These are phyloP conservation scores for Delonix regia DNA, from an alignment of 306 rosid genomes.

Conservation along the genomic window DNA sequence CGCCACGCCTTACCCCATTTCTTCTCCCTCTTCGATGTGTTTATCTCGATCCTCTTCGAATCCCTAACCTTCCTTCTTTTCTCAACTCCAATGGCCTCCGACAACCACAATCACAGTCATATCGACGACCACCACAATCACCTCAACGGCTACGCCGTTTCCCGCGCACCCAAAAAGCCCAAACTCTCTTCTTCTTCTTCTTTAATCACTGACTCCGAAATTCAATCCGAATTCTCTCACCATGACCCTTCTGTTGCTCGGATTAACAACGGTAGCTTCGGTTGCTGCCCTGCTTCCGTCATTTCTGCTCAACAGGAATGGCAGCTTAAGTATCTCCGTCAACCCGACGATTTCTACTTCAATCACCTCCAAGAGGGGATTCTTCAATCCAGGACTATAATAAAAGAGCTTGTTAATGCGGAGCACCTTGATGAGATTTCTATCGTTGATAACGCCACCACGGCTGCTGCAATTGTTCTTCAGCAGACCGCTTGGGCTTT, in stretches of 20 bases:
- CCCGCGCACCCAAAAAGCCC: slow-evolving; percentile 54
- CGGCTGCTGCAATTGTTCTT: slow-evolving; percentile 81
- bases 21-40: background rate
- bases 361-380: slow-evolving; percentile 60
- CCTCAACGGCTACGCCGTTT: slow-evolving; percentile 58
- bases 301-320: slow-evolving; percentile 56
- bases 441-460: slow-evolving; percentile 83
- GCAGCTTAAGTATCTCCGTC: slow-evolving; percentile 63
- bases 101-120: background rate
- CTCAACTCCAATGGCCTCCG: slow-evolving; percentile 36
- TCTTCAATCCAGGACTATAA: slow-evolving; percentile 50
- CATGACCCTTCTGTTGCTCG: slow-evolving; percentile 68
- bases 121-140: slow-evolving; percentile 9
- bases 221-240: slow-evolving; percentile 65
- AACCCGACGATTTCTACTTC: slow-evolving; percentile 76
- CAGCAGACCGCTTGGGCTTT: slow-evolving; percentile 73
- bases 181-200: slow-evolving; percentile 36
- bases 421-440: slow-evolving; percentile 72
- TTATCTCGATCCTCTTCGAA: background rate
- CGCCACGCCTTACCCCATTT: background rate
- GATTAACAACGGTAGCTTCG: slow-evolving; percentile 81
- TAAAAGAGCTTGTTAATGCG: slow-evolving; percentile 65
- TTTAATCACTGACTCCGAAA: slow-evolving; percentile 54
- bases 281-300: slow-evolving; percentile 68
- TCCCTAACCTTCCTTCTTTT: background rate